Evolutionary conservation across 2,329 filamentous ascomycete species (phyloP), one percentile per base, ranked within the genome.

Genomic region (Pyricularia sp.): DNA sequence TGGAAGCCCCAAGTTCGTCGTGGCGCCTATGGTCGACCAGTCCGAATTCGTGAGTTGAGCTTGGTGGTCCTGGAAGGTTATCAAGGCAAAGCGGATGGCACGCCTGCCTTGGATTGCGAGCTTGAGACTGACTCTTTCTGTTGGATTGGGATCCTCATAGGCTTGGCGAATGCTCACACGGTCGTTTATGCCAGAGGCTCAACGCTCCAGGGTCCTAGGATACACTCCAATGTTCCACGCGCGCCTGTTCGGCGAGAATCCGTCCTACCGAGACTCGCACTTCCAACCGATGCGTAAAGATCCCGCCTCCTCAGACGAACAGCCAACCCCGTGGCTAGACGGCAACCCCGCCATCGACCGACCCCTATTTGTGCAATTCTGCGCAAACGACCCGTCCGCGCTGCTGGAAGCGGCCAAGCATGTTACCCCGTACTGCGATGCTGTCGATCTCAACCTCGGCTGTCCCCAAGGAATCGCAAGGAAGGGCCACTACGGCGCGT

Each of bases 171-270:
- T 97, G 85, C 89, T 99, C 72, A 92, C 92, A n/a, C 90, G 95
- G 73, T 97, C 94, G 7, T 98, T 97, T 80, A 88, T 97, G 74
- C 85, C 91, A 1, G 80, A 88, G 6, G 82, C 88, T 66, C 83
- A 89, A 68, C 85, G 87, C 64, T 83, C 84, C 68, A 85, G 84
- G 26, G 82, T 98, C 42, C 86, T 98, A 64, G 92, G 93, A 66
- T 99, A 99, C 77, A 93, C 93, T 0, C 95, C 95, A 66, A 99
- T 99, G 95, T 86, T 97, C 71, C 95, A 99, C 78, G 93, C 95
- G 3, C 91, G 94, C 69, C 85, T 98, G 72, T 99, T 96, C 77
- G 84, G 85, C 64, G 91, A 97, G 71, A 89, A 86, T 12, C 81
- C 87, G 25, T 90, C 89, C 71, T 96, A 97, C 79, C 90, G 94